A percentile compares a stretch with the other conserved stretches of the same genome.
These are phyloP conservation scores for Kalanchoe fedtschenkoi DNA, from an alignment of 164 flowering plant genomes.

Conservation along the genomic window DNA sequence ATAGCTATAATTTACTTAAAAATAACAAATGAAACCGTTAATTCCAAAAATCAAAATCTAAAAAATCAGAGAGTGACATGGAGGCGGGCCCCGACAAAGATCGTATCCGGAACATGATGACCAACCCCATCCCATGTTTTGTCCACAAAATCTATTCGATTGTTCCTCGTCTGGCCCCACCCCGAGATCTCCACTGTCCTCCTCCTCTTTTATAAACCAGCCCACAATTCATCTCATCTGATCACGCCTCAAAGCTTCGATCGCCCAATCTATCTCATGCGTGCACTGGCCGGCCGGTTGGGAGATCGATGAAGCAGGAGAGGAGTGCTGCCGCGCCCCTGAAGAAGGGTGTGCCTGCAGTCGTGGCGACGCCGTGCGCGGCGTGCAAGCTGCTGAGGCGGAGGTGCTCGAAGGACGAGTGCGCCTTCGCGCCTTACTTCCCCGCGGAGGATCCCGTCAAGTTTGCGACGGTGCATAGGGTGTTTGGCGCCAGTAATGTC, in stretches of 20 bases:
- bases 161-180: background rate
- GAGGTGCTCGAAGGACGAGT: slow-evolving; percentile 55
- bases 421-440: slow-evolving; percentile 79
- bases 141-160: background rate
- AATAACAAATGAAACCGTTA: too few species aligned
- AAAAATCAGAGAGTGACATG: slow-evolving; percentile 6
- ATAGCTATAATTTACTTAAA: too few species aligned
- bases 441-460: slow-evolving; percentile 88
- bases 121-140: slow-evolving; percentile 6
- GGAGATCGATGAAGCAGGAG: slow-evolving; percentile 4
- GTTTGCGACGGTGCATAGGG: slow-evolving; percentile 83
- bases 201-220: background rate
- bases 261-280: too few species aligned
- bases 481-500: slow-evolving; percentile 90
- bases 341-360: slow-evolving; percentile 41
- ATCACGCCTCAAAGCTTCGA: background rate
- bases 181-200: background rate
- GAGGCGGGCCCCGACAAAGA: background rate
- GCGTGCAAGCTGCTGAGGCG: slow-evolving; percentile 80
- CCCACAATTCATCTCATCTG: background rate
- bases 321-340: background rate
- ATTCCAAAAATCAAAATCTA: too few species aligned
- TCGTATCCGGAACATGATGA: background rate
- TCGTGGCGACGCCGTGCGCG: slow-evolving; percentile 66
- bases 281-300: too few species aligned